Percentiles rank a stretch among this genome's conserved stretches.
phyloP scores from a whole-genome alignment of 495 filamentous ascomycete genomes.

The Geoglossum glabrum region DNA sequence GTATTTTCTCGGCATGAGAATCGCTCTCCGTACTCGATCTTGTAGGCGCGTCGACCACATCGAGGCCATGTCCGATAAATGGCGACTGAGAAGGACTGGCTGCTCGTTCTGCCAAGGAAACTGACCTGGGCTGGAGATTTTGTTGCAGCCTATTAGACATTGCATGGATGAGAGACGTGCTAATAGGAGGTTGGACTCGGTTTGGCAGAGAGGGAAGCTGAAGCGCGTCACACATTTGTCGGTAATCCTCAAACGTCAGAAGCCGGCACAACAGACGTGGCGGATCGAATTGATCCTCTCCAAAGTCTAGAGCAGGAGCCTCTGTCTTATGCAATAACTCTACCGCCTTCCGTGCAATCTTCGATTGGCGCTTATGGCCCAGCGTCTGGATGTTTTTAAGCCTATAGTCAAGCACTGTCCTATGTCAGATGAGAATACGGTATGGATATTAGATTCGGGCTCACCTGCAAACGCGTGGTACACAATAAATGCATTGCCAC shows the following conservation, averaged over 20 bases:
- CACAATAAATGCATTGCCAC: neutral
- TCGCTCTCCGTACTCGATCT: neutral
- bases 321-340: neutral
- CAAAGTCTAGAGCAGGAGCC: neutral
- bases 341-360: neutral
- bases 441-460: neutral
- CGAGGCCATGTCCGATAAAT: neutral
- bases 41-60: neutral
- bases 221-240: neutral
- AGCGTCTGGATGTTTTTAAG: neutral
- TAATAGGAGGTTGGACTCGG: neutral
- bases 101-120: neutral
- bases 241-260: neutral
- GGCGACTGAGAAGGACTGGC: neutral
- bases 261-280: neutral
- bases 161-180: neutral
- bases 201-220: neutral
- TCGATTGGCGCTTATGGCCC: neutral
- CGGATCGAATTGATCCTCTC: neutral
- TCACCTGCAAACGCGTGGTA: neutral
- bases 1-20: neutral
- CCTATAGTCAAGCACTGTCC: neutral
- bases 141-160: neutral
- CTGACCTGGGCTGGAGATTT: neutral
- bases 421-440: neutral